Base-by-base conservation (phyloP, 148 eudicot genomes). In the Fagopyrum esculentum region DNA sequence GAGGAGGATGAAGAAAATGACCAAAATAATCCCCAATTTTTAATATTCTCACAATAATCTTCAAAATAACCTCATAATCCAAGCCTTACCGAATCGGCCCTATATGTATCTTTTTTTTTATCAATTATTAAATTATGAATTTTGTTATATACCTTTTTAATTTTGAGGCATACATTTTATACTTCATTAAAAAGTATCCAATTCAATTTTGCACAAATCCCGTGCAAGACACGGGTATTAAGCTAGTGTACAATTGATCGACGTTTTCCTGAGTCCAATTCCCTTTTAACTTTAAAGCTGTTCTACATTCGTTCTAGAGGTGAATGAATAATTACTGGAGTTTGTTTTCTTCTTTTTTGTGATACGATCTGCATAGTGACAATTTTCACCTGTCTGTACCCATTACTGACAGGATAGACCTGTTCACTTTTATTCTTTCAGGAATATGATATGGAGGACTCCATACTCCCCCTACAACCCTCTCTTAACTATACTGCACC, bases 361-460 rank as follows among this genome's bases (percentile, higher is more conserved):
- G 12, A 40, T 66, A 13, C 0, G 47, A 66, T 40, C 6, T 30
- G 45, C 12, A 57, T 1, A 6, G 9, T 7, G 63, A 22, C 3
- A 2, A 10, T 19, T 57, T 57, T 57, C 63, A 57, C 29, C 52
- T 49, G 12, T 49, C 15, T 3, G 9, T 49, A 49, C 12, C 9
- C 6, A 49, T 35, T 8, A 49, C 6, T 49, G 9, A 8, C 11
- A 57, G 17, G 63, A 17, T 57, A 57, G 7, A 76, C 71, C 68
- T 73, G 19, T 35, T 70, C 8, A 26, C 77, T 78, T 49, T 73
- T 78, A 59, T 45, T 12, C 50, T 77, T 78, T 57, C 88, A 95
- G 99, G 99, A 95, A 81, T 95, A 92, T 85, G 99, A 95, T 77
- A 89, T 85, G 64, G 99, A 95, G 75, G 99, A 95, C 88, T 92